Evolutionary conservation across 1,284 basidiomycete species (phyloP), one percentile per base, ranked within the genome.

Genomic region (Coniferiporia sulphurascens): DNA sequence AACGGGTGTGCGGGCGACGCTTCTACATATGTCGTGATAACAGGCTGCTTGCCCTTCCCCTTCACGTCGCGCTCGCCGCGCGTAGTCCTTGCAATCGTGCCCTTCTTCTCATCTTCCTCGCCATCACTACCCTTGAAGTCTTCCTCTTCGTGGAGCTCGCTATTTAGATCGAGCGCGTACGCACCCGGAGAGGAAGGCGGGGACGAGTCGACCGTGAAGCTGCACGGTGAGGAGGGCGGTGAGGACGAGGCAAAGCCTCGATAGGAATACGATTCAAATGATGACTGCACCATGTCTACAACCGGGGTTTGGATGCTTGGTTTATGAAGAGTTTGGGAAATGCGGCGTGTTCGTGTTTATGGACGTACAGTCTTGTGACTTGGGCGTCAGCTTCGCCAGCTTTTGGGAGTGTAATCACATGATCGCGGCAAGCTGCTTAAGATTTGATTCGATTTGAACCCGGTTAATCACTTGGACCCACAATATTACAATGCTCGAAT

Each of bases 1-100:
- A 65, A 66, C 21, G 66, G 66, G 55, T 67, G 61, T 5, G 58
- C 57, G 13, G 58, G 58, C 10, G 61, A 59, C 15, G 51, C 38
- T 12, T 62, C 52, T 36, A 45, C 32, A 9, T 53, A 21, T 8
- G 8, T 41, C 36, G 22, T 21, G 17, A 21, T 19, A 19, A 10
- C 44, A 4, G 38, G 38, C 15, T 17, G 7, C 34, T 34, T 49
- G 4, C 38, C 46, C 21, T 43, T 55, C 19, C 53, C 52, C n/a
- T 43, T 55, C 45, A 32, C 32, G 32, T 48, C 52, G 8, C 12
- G 44, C 27, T 19, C 22, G 41, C 17, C 52, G 15, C 19, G 34
- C 43, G 21, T 41, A 10, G 7, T 8, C 15, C 15, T 15, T 8
- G 9, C 38, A 10, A 41, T 55, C 19, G 55, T 27, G 43, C 45